These are phyloP conservation scores for Aspergillus sparsus DNA, from an alignment of 495 filamentous ascomycete genomes.

Conservation along the genomic window DNA sequence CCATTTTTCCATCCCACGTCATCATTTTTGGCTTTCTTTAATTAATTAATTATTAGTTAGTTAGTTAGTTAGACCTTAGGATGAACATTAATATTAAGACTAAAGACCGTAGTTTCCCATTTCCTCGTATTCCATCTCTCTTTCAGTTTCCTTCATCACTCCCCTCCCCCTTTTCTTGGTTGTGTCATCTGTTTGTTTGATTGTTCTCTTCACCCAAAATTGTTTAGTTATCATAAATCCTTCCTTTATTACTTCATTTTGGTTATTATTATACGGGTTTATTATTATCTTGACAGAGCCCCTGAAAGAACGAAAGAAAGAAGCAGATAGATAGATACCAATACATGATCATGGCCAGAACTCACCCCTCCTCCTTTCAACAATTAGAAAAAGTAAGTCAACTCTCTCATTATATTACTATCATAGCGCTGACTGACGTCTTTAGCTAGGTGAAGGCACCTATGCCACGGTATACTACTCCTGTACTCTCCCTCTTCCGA, in stretches of 20 bases:
- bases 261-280: too few species aligned
- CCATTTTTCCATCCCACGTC: not conserved
- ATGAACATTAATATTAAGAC: too few species aligned
- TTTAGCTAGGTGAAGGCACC: constrained; percentile 88
- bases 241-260: too few species aligned
- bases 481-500: constrained; percentile 1
- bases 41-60: not conserved
- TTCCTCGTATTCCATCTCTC: not conserved
- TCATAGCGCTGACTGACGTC: not conserved
- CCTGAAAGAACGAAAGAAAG: too few species aligned
- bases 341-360: constrained; percentile 12
- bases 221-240: too few species aligned
- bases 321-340: too few species aligned
- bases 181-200: too few species aligned
- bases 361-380: constrained; percentile 82
- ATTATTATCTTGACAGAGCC: too few species aligned
- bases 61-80: not conserved
- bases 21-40: not conserved
- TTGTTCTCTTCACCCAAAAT: too few species aligned
- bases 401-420: not conserved
- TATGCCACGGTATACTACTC: constrained; percentile 87
- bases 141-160: not conserved
- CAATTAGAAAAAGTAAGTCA: constrained; percentile 80
- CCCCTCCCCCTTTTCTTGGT: not conserved
- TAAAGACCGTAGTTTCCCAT: too few species aligned